Evolutionary conservation across 495 filamentous ascomycete genomes (phyloP).

Genomic region (Aspergillus taichungensis): DNA sequence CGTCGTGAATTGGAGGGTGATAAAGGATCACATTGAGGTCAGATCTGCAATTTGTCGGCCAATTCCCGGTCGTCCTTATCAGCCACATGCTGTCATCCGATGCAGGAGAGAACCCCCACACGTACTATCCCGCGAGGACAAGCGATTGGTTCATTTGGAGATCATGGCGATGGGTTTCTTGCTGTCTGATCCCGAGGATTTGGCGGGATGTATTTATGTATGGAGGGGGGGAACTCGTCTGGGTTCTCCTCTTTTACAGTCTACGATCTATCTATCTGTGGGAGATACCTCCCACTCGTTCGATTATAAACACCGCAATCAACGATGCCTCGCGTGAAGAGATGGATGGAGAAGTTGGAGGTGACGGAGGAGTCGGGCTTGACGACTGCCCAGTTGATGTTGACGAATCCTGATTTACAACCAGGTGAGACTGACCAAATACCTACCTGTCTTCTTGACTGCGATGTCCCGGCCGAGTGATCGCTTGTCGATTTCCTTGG

Average conservation of each 20-base stretch:
- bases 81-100: too few species aligned
- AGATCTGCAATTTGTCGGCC: too few species aligned
- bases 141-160: not conserved
- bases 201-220: too few species aligned
- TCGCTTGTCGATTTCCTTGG: slow-evolving; percentile 1
- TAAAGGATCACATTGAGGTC: not conserved
- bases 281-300: not conserved
- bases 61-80: too few species aligned
- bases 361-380: slow-evolving; percentile 71
- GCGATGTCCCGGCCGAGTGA: not conserved
- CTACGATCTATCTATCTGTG: too few species aligned
- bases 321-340: slow-evolving; percentile 24
- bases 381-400: slow-evolving; percentile 77
- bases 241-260: not conserved
- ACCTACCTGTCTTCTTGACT: not conserved
- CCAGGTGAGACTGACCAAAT: slow-evolving; percentile 45
- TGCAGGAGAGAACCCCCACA: too few species aligned
- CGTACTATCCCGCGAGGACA: not conserved
- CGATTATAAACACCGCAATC: not conserved
- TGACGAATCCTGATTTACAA: slow-evolving; percentile 83
- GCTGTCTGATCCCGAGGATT: too few species aligned
- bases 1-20: slow-evolving; percentile 9
- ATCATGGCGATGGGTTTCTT: not conserved
- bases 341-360: slow-evolving; percentile 47
- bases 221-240: too few species aligned